Base-by-base conservation (phyloP, 2,329 filamentous ascomycete genomes). In the Colletotrichum chrysophilum region DNA sequence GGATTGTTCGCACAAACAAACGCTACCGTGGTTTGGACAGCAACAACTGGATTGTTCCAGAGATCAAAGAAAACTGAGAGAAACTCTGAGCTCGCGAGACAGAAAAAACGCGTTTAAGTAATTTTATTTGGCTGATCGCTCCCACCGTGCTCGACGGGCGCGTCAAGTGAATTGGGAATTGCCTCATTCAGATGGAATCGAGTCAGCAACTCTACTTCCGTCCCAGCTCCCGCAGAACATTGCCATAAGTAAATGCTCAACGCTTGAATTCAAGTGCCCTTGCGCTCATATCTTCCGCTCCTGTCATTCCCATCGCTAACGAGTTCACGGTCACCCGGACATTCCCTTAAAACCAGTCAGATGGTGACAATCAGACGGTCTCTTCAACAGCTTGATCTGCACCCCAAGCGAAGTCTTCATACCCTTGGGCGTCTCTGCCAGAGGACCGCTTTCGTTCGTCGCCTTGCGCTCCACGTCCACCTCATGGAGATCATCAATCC, bases 41-140 rank as follows among this genome's bases (percentile, higher is more conserved):
- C 3, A 52, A 52, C n/a, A 52, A 52, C 5, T 13, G 43, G 12
- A 52, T 52, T 21, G n/a, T 52, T 21, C n/a, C n/a, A 7, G n/a
- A 52, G n/a, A 52, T 52, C n/a, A 52, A 52, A 52, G 43, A 13
- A 1, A 52, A 0, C 0, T 13, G n/a, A 52, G 43, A 52, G n/a
- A 0, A 7, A n/a, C 10, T 48, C n/a, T 48, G 0, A 0, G 43
- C n/a, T 52, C n/a, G n/a, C 12, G 4, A 1, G 6, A 13, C 1
- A 52, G n/a, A 7, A 48, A 7, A 12, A 0, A 52, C 0, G 43
- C 43, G 43, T 52, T 52, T 52, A 52, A 52, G 43, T 21, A 52
- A 52, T 21, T 21, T 21, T 12, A 21, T 21, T 13, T 24, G 21
- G 21, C 21, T 24, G 21, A 24, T 24, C 21, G 21, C 21, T 24